Base-by-base conservation (phyloP, 2,329 filamentous ascomycete genomes). In the Arthrinium phaeospermum region DNA sequence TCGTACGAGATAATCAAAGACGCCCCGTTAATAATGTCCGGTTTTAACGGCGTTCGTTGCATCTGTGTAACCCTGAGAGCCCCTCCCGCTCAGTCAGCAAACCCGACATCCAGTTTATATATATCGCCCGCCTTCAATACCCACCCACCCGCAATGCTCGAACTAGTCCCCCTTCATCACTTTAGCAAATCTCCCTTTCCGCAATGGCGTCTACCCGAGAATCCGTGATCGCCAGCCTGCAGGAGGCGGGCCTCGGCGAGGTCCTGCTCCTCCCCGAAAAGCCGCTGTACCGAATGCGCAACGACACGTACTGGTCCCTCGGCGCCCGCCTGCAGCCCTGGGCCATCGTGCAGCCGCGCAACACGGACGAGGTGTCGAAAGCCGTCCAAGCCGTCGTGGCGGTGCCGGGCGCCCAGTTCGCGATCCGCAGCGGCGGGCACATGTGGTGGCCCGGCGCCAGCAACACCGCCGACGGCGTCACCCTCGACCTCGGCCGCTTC, bases 391-490 rank as follows among this genome's bases (percentile, higher is more conserved):
- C 70, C 27, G 44, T 71, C 27, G 64, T 71, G 13, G 44, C 45
- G 34, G 67, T 64, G 1, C 45, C 45, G 12, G 46, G 46, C 4
- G 64, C 37, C 64, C 37, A 44, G 27, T 71, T 71, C n/a, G 70
- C 70, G 19, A 49, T 71, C 37, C 70, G 70, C 44, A 68, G 70
- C 37, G 79, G 79, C 34, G 78, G 77, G 6, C 79, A 80, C 71
- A 76, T 76, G 19, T 72, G 74, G 12, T 78, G 75, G 51, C 74
- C 73, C 1, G 77, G 76, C 5, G 67, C 77, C 34, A 78, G 74
- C 67, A 77, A 75, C 57, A 74, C 76, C 10, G 46, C 75, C 45
- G 70, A 72, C 7, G 73, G 73, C 46, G 71, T 75, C 14, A 75
- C 73, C 12, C 67, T 75, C 19, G 73, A 75, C 51, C 61, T 75